Percentiles rank a stretch among this genome's conserved stretches.
Conservation (phyloP, 306 rosid genomes). For the Vicia faba region DNA sequence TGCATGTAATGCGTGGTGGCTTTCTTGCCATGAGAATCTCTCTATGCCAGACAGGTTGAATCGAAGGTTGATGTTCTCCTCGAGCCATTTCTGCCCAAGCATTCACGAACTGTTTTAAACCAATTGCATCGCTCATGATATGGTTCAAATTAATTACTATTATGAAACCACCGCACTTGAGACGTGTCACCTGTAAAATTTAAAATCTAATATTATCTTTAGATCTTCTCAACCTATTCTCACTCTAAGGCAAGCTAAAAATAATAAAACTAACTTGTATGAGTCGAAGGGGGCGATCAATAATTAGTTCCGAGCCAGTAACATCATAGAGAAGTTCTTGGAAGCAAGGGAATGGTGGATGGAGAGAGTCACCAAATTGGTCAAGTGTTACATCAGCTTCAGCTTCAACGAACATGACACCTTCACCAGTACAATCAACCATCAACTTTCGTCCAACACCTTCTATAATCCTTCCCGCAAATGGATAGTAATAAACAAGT, state of each 20-base stretch:
- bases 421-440: conserved; percentile 55
- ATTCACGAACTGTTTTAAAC: conserved; percentile 30
- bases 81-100: conserved; percentile 30
- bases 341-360: conserved; percentile 55
- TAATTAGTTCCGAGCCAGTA: conserved; percentile 36
- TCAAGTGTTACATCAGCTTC: conserved; percentile 47
- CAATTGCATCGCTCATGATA: conserved; percentile 27
- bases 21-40: conserved; percentile 40
- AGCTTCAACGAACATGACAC: conserved; percentile 48
- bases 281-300: conserved; percentile 39
- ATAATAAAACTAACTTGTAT: conserved; percentile 14
- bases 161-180: conserved; percentile 48
- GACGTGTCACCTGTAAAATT: conserved; percentile 38
- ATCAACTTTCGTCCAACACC: conserved; percentile 12
- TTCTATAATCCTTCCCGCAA: conserved; percentile 41
- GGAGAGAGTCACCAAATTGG: conserved; percentile 44
- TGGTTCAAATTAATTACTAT: neutral
- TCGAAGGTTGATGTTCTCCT: conserved; percentile 37
- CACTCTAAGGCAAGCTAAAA: too few relatives aligned
- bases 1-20: conserved; percentile 37
- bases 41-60: conserved; percentile 42
- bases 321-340: conserved; percentile 43
- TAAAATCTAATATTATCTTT: neutral
- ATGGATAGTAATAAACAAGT: conserved; percentile 35
- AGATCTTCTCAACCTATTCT: too few relatives aligned